Evolutionary conservation across 306 rosid genomes (phyloP).

Genomic region (Quercus variabilis): DNA sequence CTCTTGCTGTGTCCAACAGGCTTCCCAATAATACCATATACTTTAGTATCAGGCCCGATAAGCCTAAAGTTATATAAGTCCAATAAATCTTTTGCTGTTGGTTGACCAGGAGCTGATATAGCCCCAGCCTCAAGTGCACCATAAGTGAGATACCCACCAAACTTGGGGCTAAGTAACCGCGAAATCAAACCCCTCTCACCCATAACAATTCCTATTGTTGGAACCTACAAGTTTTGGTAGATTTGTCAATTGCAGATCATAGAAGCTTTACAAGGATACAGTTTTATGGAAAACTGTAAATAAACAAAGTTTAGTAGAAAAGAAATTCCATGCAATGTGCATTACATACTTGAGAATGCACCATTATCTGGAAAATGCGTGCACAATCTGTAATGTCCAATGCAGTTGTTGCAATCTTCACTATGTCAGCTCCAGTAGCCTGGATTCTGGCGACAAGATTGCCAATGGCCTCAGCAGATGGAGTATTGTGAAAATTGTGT

Average conservation of each 20-base stretch:
- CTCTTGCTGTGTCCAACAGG: slow-evolving; percentile 55
- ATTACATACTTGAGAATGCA: slow-evolving; percentile 37
- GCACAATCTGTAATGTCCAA: slow-evolving; percentile 44
- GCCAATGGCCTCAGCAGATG: slow-evolving; percentile 38
- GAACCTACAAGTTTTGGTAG: slow-evolving; percentile 26
- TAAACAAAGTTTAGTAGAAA: neutral
- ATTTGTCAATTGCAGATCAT: neutral
- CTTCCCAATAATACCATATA: slow-evolving; percentile 45
- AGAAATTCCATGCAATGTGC: neutral
- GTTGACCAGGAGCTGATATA: slow-evolving; percentile 39
- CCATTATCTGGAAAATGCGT: slow-evolving; percentile 36
- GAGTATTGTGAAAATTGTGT: slow-evolving; percentile 42
- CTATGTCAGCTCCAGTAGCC: slow-evolving; percentile 45
- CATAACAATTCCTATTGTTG: slow-evolving; percentile 33
- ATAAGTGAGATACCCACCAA: slow-evolving; percentile 45
- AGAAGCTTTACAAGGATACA: neutral
- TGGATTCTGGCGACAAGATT: slow-evolving; percentile 41
- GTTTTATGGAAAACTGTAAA: neutral
- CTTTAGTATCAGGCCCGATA: slow-evolving; percentile 35
- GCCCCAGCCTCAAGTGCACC: slow-evolving; percentile 36
- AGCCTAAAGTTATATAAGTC: slow-evolving; percentile 49
- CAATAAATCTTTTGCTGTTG: slow-evolving; percentile 29
- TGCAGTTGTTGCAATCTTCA: slow-evolving; percentile 42
- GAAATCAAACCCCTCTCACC: slow-evolving; percentile 49
- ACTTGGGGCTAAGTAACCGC: slow-evolving; percentile 39